Base-by-base conservation (phyloP, 1,284 basidiomycete species). In the Pseudozyma pruni region DNA sequence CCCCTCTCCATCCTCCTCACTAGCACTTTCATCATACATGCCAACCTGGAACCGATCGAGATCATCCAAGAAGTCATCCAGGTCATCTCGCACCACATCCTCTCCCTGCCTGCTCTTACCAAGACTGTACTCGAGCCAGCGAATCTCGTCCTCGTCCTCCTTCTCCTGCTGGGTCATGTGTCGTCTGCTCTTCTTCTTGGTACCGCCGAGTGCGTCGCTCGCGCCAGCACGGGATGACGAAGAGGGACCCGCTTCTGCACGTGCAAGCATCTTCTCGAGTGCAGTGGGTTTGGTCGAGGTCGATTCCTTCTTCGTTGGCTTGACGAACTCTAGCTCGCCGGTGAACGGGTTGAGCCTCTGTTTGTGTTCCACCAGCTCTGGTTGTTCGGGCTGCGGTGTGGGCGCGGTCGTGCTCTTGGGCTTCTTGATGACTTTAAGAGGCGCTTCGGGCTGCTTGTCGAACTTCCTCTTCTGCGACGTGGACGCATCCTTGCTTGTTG, bases 81-180 rank as follows among this genome's bases (percentile, higher is more conserved):
- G 23, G 42, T 77, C 75, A 41, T 77, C 77, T 10, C 54, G 45
- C 8, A 74, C 70, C 23, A 53, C 64, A 33, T 64, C 63, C 17
- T 58, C 29, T 3, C 62, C 70, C 13, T 45, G 29, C 11, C 58
- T 44, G n/a, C 54, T 52, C 19, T 66, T 67, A 1, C 63, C 66
- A 19, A 82, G 54, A 25, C 78, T 72, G 23, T 74, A 66, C 39
- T 82, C 80, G 8, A 82, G 64, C 80, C 80, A 82, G 2, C 67
- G 57, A 31, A 82, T 82, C 57, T 82, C 80, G 40, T 82, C 78
- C 35, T 81, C 79, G 29, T 82, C 80, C 13, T 80, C 72, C 31
- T 72, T 67, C 44, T 81, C 80, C 22, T 62, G 66, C 40, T 74
- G 71, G 0, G 45, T 71, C 72, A 75, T 66, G 23, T 61, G 52